Base-by-base conservation (phyloP, 2,329 filamentous ascomycete species). In the Rutstroemia sydowiana region DNA sequence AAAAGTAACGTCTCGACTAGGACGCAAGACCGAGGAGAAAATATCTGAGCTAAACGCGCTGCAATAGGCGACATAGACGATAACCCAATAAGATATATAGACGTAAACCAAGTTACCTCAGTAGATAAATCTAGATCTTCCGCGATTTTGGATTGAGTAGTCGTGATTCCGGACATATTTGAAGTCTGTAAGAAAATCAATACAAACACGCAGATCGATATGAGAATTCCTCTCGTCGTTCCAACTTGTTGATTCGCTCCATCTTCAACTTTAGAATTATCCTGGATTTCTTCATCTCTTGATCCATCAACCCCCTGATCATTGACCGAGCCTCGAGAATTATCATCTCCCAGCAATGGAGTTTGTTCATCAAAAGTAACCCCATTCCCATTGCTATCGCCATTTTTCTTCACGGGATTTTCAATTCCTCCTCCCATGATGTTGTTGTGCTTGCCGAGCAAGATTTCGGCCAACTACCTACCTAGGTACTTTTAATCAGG, bases 161-260 rank as follows among this genome's bases (percentile, higher is more conserved):
- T 91, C 5, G 87, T 87, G 64, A 95, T 83, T 59, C 88, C 82
- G 11, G 84, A 88, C 69, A 91, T 88, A 63, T 93, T 93, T 56
- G 78, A 59, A 28, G 65, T 77, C 72, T 81, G 78, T 14, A 83
- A 65, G 59, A 84, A 83, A 26, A 84, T 78, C 45, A 83, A 68
- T 2, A 75, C 63, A 62, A 77, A 79, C 58, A 80, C 71, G 56
- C 75, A 80, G 39, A 74, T 55, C 13, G 75, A 69, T 49, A 84
- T 76, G 40, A 74, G 70, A 2, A 70, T 39, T 7, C 65, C 71
- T 45, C 76, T 57, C 9, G 45, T 18, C 7, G 32, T 57, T 20
- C 61, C 59, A 49, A 66, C 62, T 2, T 60, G 53, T 45, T 64
- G 62, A 48, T 63, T 66, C n/a, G 63, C 57, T 42, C 54, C 59